A percentile compares a stretch with the other conserved stretches of the same genome.
phyloP scores from a whole-genome alignment of 192 early-diverging fungal genomes.

The Haplosporangium gracile region DNA sequence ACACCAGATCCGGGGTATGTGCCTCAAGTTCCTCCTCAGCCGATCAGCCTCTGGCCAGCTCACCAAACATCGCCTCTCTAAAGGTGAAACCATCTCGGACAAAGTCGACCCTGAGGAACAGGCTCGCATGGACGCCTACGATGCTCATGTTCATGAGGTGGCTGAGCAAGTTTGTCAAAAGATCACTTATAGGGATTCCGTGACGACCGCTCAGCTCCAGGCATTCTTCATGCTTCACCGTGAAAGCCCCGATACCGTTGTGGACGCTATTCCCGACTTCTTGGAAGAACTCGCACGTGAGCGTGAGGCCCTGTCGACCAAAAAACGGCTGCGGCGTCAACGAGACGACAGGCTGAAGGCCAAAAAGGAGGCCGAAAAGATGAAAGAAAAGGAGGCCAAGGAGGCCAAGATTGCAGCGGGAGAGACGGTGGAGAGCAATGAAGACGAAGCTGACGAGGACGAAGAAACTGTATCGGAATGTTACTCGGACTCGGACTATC shows the following conservation, averaged over 20 bases:
- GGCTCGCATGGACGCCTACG: conserved; percentile 35
- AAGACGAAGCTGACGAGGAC: conserved; percentile 20
- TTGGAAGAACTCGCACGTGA: conserved; percentile 37
- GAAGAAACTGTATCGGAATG: conserved; percentile 1
- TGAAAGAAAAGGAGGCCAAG: conserved; percentile 51
- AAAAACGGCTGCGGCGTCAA: conserved; percentile 31
- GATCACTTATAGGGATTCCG: conserved; percentile 28
- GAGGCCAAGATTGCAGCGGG: conserved; percentile 29
- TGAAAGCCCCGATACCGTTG: conserved; percentile 37
- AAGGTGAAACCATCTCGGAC: neutral
- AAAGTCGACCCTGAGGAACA: conserved; percentile 33
- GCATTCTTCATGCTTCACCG: conserved; percentile 56
- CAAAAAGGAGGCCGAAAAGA: conserved; percentile 31
- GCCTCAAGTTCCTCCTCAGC: conserved; percentile 57
- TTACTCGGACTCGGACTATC: neutral
- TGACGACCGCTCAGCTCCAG: conserved; percentile 51
- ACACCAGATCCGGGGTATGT: conserved; percentile 60
- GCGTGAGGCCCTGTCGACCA: conserved; percentile 18
- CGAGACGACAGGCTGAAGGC: conserved; percentile 32
- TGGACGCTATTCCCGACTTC: conserved; percentile 41
- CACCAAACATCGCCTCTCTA: neutral
- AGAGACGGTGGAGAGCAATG: conserved; percentile 27
- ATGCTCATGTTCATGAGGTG: conserved; percentile 35
- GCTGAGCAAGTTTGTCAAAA: conserved; percentile 34
- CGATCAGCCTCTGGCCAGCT: conserved; percentile 12